Evolutionary conservation across 148 eudicot species (phyloP).

Genomic region (Amaranthus palmeri): DNA sequence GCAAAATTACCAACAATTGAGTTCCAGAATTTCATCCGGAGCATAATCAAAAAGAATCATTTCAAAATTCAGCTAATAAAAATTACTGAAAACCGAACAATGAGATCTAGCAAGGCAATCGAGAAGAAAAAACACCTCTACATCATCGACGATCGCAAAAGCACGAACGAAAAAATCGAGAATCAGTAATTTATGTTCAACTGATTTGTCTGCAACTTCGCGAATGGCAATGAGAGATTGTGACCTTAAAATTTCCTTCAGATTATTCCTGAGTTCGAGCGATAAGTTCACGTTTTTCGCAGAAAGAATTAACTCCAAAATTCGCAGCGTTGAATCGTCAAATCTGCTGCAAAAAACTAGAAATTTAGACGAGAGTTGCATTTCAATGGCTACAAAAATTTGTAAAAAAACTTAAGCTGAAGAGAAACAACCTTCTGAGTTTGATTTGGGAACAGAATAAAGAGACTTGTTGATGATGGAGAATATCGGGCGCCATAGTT

Average conservation of each 20-base stretch:
- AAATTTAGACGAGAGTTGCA: neutral
- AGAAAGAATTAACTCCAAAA: slow-evolving; percentile 48
- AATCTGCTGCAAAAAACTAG: slow-evolving; percentile 32
- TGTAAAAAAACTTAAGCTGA: neutral
- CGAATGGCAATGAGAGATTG: slow-evolving; percentile 47
- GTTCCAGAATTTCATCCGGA: neutral
- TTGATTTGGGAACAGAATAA: slow-evolving; percentile 48
- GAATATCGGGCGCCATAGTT: slow-evolving; percentile 20
- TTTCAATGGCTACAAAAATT: neutral
- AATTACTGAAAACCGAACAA: neutral
- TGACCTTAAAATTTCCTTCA: slow-evolving; percentile 43
- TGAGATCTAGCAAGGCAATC: neutral
- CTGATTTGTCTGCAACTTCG: slow-evolving; percentile 38
- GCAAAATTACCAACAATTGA: neutral
- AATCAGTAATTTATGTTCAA: slow-evolving; percentile 40
- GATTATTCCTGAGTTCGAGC: slow-evolving; percentile 29
- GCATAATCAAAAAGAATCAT: neutral
- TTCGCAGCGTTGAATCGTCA: slow-evolving; percentile 46
- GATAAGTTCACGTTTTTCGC: slow-evolving; percentile 48
- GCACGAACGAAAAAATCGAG: slow-evolving; percentile 61
- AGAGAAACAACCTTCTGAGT: slow-evolving; percentile 33
- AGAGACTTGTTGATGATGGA: slow-evolving; percentile 28
- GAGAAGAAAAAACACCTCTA: slow-evolving; percentile 36
- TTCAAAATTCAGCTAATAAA: neutral
- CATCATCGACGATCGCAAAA: slow-evolving; percentile 51